Evolutionary conservation across 2,329 filamentous ascomycete species (phyloP), one percentile per base, ranked within the genome.

Genomic region (Aspergillus tanneri): DNA sequence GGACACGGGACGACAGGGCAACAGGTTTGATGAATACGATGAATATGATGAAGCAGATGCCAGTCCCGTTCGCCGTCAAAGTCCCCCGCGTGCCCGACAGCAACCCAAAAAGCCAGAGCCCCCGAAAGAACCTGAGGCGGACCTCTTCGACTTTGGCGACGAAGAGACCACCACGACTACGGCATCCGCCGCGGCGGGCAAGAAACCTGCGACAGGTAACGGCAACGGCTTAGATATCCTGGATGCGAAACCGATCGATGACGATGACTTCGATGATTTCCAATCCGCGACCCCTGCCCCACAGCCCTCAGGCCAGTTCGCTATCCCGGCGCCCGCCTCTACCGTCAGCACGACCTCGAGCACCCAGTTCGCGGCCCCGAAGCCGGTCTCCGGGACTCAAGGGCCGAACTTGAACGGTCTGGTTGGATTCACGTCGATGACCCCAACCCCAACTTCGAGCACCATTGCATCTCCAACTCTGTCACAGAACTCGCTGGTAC

Each of bases 191-290:
- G 68, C 70, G 18, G 70, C 69, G 14, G 67, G 70, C 40, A 66
- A 74, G 53, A 64, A 72, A 53, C 75, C 80, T 8, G 74, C 72
- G 38, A 67, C 41, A 12, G 19, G 50, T 25, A 27, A 51, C 36
- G 53, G 75, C 39, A 70, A 67, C 34, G 75, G 74, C 11, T 58
- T 83, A 40, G 74, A 75, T 36, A 71, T 76, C 12, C 65, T 84
- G 40, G 62, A 68, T 22, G 66, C 72, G 35, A 62, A 71, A 12
- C 70, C 71, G 23, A 75, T 76, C 34, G 84, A 82, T 43, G 92
- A 96, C 55, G 91, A 96, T 58, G 93, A 59, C 30, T 97, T 97
- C 64, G 93, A 97, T 65, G 93, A 99, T 65, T 97, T 97, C 77
- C 90, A 96, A 70, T 95, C 90, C 16, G 92, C 92, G 11, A 76